Evolutionary conservation across 2,329 filamentous ascomycete species (phyloP).

Genomic region (Harringtonia aguacate): DNA sequence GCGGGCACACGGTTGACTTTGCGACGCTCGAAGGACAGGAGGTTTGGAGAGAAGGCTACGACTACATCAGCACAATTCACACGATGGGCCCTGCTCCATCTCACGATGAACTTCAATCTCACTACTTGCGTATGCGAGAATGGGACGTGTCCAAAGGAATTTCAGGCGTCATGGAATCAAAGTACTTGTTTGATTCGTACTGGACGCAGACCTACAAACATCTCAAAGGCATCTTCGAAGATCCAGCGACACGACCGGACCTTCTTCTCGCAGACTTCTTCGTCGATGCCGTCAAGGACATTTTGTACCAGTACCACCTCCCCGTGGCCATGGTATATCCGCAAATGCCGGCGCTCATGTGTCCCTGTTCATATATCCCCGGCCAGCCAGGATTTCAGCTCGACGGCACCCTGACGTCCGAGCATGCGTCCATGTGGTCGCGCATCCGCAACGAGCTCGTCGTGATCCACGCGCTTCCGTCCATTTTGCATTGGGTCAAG

Average conservation of each 20-base stretch:
- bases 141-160: not conserved
- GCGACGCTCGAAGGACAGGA: slow-evolving; percentile 1
- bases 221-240: not conserved
- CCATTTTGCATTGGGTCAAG: not conserved
- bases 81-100: not conserved
- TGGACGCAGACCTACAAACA: not conserved
- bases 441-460: not conserved
- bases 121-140: not conserved
- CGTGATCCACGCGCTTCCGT: not conserved
- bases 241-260: not conserved
- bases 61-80: not conserved
- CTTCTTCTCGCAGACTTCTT: slow-evolving; percentile 1
- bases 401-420: not conserved
- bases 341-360: slow-evolving; percentile 1
- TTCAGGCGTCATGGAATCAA: not conserved
- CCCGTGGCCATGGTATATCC: not conserved
- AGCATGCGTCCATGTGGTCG: not conserved
- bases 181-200: not conserved
- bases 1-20: not conserved
- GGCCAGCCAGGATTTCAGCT: slow-evolving; percentile 2
- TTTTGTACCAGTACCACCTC: not conserved
- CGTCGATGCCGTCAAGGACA: slow-evolving; percentile 1
- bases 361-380: not conserved
- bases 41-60: not conserved
- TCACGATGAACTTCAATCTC: not conserved